These are phyloP conservation scores for Rhizoclosmatium sp. DNA, from an alignment of 192 early-diverging fungal species.

Conservation along the genomic window DNA sequence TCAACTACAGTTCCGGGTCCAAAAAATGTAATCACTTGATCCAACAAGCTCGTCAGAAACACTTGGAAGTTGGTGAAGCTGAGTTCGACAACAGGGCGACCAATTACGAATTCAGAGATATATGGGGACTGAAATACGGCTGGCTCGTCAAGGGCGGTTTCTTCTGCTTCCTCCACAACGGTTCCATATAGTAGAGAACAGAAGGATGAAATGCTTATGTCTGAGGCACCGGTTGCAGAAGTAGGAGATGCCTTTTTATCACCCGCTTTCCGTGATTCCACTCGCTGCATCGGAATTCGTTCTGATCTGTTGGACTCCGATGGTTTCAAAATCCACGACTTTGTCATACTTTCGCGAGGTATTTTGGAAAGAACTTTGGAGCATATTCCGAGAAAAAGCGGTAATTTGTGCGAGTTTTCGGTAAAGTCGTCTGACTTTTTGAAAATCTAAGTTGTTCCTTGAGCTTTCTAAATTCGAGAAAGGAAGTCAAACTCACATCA, in stretches of 20 bases:
- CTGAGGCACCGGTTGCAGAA: not conserved
- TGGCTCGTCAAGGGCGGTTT: not conserved
- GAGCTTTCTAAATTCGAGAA: not conserved
- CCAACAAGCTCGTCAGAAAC: constrained; percentile 11
- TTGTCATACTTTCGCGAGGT: constrained; percentile 21
- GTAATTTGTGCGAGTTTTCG: constrained; percentile 28
- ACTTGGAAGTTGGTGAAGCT: not conserved
- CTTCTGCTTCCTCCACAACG: not conserved
- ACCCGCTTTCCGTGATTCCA: not conserved
- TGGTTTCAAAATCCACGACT: constrained; percentile 10
- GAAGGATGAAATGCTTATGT: constrained; percentile 8
- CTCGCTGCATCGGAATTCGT: not conserved
- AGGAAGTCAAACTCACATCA: constrained; percentile 1
- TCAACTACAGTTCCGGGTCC: not conserved
- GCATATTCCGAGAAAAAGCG: constrained; percentile 40
- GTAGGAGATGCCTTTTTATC: not conserved
- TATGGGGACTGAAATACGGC: not conserved
- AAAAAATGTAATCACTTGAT: not conserved
- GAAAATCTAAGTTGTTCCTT: not conserved
- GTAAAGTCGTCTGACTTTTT: not conserved
- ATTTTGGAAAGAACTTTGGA: constrained; percentile 45
- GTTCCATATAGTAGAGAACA: constrained; percentile 11
- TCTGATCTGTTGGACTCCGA: not conserved
- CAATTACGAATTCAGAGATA: constrained; percentile 6
- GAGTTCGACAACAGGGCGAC: constrained; percentile 16